Evolutionary conservation across 176 grass and related monocot species (phyloP), one percentile per base, ranked within the genome.

Genomic region (Miscanthus lutarioriparius): DNA sequence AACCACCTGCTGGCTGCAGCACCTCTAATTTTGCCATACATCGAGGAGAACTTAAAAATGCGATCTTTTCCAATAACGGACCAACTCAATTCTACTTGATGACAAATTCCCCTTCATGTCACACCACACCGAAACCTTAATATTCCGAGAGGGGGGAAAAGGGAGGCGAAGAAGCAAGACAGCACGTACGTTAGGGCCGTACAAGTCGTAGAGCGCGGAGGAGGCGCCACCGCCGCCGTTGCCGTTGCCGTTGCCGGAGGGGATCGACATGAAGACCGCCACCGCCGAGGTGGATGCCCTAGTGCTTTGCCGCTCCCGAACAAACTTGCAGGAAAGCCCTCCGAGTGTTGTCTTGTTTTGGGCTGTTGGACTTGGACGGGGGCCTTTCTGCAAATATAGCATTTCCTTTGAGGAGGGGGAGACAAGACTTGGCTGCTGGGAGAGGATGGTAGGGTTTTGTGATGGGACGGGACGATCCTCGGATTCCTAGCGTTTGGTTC

Each of bases 191-290:
- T 95, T 84, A 17, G 75, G 71, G 2, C 93, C 93, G 49, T 94
- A 94, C 19, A 98, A 49, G 22, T 89, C 81, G 86, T 87, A 94
- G 70, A 94, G 92, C 13, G 85, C 53, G 59, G 44, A 70, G 64
- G 75, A 39, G 8, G 26, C n/a, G 63, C 36, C 30, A 49, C n/a
- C 74, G 40, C 0, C n/a, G n/a, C n/a, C n/a, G n/a, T n/a, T n/a
- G n/a, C n/a, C n/a, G n/a, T n/a, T n/a, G n/a, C n/a, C 75, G 75
- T 14, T 39, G 27, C 72, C 79, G 25, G 87, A 89, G 38, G 67
- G 16, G 56, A 28, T 63, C 72, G 88, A 74, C 90, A 86, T 89
- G 47, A 28, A 5, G 51, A 33, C 36, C 40, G 65, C 25, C 75
- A 10, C 0, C 71, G 70, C 13, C 0, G 37, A 15, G 22, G 72